Percentiles rank a stretch among this genome's conserved stretches.
These are phyloP conservation scores for Pseudopyricularia javanii DNA, from an alignment of 2,329 filamentous ascomycete species.

Conservation along the genomic window DNA sequence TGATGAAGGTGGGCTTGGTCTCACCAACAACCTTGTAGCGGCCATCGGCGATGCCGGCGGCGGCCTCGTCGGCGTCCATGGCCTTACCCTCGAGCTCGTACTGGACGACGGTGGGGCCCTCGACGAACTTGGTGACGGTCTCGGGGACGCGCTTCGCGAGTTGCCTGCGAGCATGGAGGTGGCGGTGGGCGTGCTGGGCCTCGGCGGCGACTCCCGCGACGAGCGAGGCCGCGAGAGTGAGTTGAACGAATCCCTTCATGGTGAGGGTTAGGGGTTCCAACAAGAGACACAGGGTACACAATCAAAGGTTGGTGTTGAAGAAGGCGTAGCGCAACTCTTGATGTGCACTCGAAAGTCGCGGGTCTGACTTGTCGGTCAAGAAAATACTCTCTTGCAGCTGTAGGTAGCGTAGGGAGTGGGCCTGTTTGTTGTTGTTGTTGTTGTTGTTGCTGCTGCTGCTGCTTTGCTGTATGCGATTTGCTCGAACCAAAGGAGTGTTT, in stretches of 20 bases:
- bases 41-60: constrained; percentile 59
- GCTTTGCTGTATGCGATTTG: no score
- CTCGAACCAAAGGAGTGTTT: background rate
- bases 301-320: background rate
- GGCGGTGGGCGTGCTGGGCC: constrained; percentile 44
- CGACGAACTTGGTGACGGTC: constrained; percentile 36
- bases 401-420: background rate
- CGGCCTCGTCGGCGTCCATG: constrained; percentile 52
- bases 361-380: no score
- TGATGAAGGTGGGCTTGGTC: constrained; percentile 39
- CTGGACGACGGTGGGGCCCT: constrained; percentile 51
- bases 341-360: no score
- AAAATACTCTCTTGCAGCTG: background rate
- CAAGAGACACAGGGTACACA: background rate
- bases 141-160: constrained; percentile 32
- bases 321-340: no score
- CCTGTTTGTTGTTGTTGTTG: background rate
- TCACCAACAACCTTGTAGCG: constrained; percentile 55
- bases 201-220: constrained; percentile 39
- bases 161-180: constrained; percentile 43
- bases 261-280: constrained; percentile 7
- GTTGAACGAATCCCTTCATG: constrained; percentile 38
- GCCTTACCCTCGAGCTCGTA: constrained; percentile 54
- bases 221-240: constrained; percentile 39
- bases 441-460: background rate